Conservation (phyloP, 176 grass and related monocot genomes). For the Neostapfia colusana region DNA sequence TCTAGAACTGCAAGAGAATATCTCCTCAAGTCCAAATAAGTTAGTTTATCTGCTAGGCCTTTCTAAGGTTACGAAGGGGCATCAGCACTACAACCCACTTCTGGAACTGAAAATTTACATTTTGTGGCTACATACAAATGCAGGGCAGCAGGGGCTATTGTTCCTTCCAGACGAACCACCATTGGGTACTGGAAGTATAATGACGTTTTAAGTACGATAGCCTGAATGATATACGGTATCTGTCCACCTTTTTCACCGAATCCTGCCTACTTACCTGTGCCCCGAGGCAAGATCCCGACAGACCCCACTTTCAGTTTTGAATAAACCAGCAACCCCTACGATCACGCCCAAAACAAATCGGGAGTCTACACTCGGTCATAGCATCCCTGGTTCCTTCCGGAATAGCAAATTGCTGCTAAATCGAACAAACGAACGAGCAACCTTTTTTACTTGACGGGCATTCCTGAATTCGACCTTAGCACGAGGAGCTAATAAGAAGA, state of each 20-base stretch:
- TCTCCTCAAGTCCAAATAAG: not conserved
- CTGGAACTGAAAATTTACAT: not conserved
- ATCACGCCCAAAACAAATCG: not conserved
- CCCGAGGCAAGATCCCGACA: not conserved
- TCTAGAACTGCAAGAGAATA: not conserved
- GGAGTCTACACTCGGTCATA: not conserved
- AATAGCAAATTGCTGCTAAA: not conserved
- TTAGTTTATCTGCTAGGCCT: not conserved
- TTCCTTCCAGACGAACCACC: not conserved
- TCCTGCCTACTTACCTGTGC: not conserved
- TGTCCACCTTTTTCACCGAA: not conserved
- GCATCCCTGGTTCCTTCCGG: not conserved
- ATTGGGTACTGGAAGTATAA: not conserved
- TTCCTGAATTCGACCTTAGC: not conserved
- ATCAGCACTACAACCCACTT: not conserved
- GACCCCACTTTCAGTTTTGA: not conserved
- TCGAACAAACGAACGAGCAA: not conserved
- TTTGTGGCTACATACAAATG: not conserved
- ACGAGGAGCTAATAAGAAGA: not conserved
- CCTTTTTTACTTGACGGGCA: not conserved
- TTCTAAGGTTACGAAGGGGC: constrained; percentile 2
- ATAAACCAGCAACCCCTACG: not conserved
- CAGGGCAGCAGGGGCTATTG: not conserved
- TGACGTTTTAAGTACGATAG: not conserved
- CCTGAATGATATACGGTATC: not conserved